These are phyloP conservation scores for Boletus subparvulus DNA, from an alignment of 768 basidiomycete species.

Conservation along the genomic window DNA sequence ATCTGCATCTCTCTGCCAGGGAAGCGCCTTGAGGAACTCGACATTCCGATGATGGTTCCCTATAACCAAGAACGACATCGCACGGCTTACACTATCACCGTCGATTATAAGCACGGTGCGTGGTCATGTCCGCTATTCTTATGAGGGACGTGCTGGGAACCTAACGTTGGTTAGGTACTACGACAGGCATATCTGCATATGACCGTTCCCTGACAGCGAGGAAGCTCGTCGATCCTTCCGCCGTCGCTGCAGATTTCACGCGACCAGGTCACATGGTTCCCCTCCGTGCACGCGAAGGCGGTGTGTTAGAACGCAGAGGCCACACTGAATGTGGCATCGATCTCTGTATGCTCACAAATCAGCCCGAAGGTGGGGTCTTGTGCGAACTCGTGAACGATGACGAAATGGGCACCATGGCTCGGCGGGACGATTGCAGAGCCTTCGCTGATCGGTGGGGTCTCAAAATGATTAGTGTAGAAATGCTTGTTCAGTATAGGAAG, in stretches of 20 bases:
- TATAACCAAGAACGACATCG: constrained; percentile 86
- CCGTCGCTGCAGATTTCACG: constrained; percentile 68
- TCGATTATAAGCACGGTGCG: constrained; percentile 86
- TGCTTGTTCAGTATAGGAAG: constrained; percentile 52
- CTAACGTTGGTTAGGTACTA: constrained; percentile 56
- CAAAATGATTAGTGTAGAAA: constrained; percentile 93
- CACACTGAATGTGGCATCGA: constrained; percentile 94
- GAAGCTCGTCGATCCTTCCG: constrained; percentile 65
- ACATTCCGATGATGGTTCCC: constrained; percentile 93
- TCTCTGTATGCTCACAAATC: constrained; percentile 72
- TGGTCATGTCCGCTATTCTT: neutral
- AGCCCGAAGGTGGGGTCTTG: constrained; percentile 68
- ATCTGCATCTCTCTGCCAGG: constrained; percentile 85
- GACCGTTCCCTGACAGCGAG: constrained; percentile 89
- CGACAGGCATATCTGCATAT: constrained; percentile 96
- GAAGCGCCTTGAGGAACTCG: constrained; percentile 70
- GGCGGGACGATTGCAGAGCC: constrained; percentile 86
- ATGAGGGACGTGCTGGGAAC: neutral
- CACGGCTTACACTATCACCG: constrained; percentile 95
- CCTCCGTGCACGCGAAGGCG: constrained; percentile 81
- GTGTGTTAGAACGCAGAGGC: constrained; percentile 82
- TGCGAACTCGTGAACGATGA: constrained; percentile 97
- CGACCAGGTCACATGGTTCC: constrained; percentile 97
- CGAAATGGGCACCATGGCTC: constrained; percentile 86
- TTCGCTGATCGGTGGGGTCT: constrained; percentile 90